Percentiles rank a stretch among this genome's conserved stretches.
Conservation (phyloP, 352 stramenopile genomes). For the Globisporangium ultimum region DNA sequence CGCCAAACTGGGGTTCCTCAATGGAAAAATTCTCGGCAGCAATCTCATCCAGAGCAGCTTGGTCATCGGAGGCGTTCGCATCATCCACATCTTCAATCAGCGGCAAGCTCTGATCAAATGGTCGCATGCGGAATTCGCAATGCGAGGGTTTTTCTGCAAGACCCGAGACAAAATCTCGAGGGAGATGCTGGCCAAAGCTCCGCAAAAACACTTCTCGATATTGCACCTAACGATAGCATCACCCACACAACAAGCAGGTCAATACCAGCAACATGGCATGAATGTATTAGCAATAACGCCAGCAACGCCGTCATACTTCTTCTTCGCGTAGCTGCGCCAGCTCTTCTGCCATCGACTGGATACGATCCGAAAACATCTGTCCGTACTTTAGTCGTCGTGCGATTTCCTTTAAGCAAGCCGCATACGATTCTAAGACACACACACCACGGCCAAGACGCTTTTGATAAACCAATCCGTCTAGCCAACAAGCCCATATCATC, state of each 20-base stretch:
- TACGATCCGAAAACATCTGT: constrained; percentile 66
- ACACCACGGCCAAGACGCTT: background rate
- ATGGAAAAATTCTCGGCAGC: constrained; percentile 8
- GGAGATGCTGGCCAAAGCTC: constrained; percentile 76
- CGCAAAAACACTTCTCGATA: constrained; percentile 73
- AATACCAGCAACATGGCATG: too few species aligned
- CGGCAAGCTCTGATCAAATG: constrained; percentile 80
- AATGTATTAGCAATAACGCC: background rate
- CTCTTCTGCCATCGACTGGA: constrained; percentile 86
- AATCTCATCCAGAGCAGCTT: constrained; percentile 25
- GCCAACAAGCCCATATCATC: background rate
- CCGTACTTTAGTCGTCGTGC: constrained; percentile 70
- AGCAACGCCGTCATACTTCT: constrained; percentile 33
- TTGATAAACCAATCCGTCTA: background rate
- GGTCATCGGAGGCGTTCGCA: background rate
- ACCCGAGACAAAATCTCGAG: constrained; percentile 75
- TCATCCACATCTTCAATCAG: constrained; percentile 46
- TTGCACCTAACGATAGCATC: constrained; percentile 32
- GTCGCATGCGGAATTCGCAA: constrained; percentile 85
- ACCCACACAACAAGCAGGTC: background rate
- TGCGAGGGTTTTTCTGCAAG: constrained; percentile 86
- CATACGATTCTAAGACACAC: constrained; percentile 61
- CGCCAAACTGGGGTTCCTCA: constrained; percentile 13
- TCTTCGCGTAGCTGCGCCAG: constrained; percentile 78
- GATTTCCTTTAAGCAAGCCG: constrained; percentile 76